These are phyloP conservation scores for Boechera stricta DNA, from an alignment of 345 rosid species.

Conservation along the genomic window DNA sequence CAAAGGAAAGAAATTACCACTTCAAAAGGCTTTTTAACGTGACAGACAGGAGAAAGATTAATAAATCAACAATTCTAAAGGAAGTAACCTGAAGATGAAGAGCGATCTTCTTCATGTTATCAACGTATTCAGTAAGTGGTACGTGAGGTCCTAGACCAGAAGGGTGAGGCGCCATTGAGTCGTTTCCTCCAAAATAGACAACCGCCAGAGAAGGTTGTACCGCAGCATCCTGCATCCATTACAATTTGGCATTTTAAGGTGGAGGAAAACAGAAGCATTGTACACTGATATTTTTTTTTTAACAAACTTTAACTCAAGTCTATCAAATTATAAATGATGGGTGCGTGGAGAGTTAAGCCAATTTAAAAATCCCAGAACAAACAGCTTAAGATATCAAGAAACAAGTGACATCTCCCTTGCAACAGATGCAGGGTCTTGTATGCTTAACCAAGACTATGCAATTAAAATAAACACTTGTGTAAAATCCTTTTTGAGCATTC, in stretches of 20 bases:
- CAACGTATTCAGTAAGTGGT: conserved; percentile 73
- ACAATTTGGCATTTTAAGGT: conserved; percentile 11
- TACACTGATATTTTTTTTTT: not conserved
- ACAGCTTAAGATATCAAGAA: not conserved
- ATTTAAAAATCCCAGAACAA: not conserved
- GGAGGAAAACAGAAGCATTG: not conserved
- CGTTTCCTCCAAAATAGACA: conserved; percentile 97
- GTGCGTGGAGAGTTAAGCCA: not conserved
- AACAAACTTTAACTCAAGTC: not conserved
- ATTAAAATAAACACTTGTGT: not conserved
- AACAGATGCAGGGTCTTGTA: conserved; percentile 10
- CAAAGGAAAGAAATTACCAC: not conserved
- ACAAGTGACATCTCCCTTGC: not conserved
- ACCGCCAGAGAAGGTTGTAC: conserved; percentile 81
- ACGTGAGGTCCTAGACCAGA: conserved; percentile 97
- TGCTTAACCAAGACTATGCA: not conserved
- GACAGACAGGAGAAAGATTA: not conserved
- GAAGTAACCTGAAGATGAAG: conserved; percentile 74
- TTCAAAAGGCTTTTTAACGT: not conserved
- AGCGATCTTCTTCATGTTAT: conserved; percentile 83
- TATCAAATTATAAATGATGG: not conserved
- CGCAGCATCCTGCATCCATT: conserved; percentile 62
- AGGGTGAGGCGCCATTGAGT: conserved; percentile 94
- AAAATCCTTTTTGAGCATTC: not conserved
- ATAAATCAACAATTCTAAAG: not conserved